Evolutionary conservation across 768 basidiomycete genomes (phyloP).

Genomic region (Cystofilobasidium bisporidii): DNA sequence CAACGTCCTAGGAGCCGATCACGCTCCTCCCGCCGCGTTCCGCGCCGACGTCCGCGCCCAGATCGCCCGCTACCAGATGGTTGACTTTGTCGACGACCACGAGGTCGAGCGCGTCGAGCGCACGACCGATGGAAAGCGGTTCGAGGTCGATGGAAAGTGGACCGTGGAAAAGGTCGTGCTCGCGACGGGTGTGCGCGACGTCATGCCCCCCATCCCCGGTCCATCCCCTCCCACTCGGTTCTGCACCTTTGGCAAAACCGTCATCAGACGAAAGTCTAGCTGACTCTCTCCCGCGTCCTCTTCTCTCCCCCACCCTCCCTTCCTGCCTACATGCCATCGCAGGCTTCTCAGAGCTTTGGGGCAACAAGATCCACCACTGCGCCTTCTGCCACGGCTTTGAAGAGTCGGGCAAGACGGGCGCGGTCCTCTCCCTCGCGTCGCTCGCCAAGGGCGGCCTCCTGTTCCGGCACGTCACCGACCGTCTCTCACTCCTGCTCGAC

Average conservation of each 20-base stretch:
- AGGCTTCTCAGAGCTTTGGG: conserved; percentile 33
- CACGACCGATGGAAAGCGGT: conserved; percentile 19
- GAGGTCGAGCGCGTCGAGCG: not conserved
- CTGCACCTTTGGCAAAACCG: no score
- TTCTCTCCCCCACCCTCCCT: no score
- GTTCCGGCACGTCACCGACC: not conserved
- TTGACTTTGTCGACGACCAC: not conserved
- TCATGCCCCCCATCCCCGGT: conserved; percentile 31
- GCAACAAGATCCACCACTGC: conserved; percentile 32
- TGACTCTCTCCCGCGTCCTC: no score
- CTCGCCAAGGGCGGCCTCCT: not conserved
- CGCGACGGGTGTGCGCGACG: conserved; percentile 32
- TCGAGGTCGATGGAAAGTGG: conserved; percentile 26
- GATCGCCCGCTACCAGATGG: conserved; percentile 6
- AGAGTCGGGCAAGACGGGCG: not conserved
- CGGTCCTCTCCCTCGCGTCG: not conserved
- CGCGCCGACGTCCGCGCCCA: not conserved
- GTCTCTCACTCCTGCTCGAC: not conserved
- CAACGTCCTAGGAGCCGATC: not conserved
- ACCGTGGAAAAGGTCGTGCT: conserved; percentile 30
- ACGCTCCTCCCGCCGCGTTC: not conserved
- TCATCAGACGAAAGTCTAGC: no score
- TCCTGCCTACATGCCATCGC: not conserved
- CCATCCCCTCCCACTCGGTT: not conserved
- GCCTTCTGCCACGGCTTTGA: conserved; percentile 35